A percentile compares a stretch with the other conserved stretches of the same genome.
Conservation (phyloP, 306 rosid genomes). For the Trifolium subterraneum region DNA sequence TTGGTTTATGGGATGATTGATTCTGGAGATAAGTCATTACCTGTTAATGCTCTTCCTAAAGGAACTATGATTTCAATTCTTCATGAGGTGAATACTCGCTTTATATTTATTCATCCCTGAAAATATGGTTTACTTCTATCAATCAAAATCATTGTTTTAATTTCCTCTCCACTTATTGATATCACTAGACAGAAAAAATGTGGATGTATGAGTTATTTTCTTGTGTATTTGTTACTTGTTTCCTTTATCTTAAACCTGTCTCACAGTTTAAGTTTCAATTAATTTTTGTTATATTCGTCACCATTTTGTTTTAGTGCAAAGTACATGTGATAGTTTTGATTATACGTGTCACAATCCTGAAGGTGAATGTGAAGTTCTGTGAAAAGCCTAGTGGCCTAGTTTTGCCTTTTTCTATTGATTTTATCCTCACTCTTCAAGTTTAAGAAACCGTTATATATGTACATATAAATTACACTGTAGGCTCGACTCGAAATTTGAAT, state of each 20-base stretch:
- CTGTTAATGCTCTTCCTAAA: slow-evolving; percentile 91
- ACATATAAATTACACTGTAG: too few species aligned
- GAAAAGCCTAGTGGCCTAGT: slow-evolving; percentile 9
- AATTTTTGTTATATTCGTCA: not conserved
- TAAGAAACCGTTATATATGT: too few species aligned
- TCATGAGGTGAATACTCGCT: slow-evolving; percentile 75
- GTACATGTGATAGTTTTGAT: slow-evolving; percentile 13
- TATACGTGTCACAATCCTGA: slow-evolving; percentile 15
- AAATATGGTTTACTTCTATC: slow-evolving; percentile 28
- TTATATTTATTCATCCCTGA: slow-evolving; percentile 25
- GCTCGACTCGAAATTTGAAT: too few species aligned
- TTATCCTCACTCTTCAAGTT: slow-evolving; percentile 29
- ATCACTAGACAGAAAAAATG: slow-evolving; percentile 27
- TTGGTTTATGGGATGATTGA: slow-evolving; percentile 76
- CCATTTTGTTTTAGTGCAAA: slow-evolving; percentile 18
- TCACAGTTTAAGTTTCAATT: slow-evolving; percentile 23
- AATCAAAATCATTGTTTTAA: slow-evolving; percentile 20
- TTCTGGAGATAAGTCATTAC: slow-evolving; percentile 63
- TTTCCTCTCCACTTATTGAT: slow-evolving; percentile 21
- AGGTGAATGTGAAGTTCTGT: slow-evolving; percentile 11
- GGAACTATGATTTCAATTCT: slow-evolving; percentile 98
- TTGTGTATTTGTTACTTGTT: slow-evolving; percentile 28
- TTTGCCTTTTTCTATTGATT: slow-evolving; percentile 5
- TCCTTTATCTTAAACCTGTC: slow-evolving; percentile 21
- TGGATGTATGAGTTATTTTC: slow-evolving; percentile 23